phyloP scores from a whole-genome alignment of 1,284 basidiomycete species.

The Coniferiporia sulphurascens region DNA sequence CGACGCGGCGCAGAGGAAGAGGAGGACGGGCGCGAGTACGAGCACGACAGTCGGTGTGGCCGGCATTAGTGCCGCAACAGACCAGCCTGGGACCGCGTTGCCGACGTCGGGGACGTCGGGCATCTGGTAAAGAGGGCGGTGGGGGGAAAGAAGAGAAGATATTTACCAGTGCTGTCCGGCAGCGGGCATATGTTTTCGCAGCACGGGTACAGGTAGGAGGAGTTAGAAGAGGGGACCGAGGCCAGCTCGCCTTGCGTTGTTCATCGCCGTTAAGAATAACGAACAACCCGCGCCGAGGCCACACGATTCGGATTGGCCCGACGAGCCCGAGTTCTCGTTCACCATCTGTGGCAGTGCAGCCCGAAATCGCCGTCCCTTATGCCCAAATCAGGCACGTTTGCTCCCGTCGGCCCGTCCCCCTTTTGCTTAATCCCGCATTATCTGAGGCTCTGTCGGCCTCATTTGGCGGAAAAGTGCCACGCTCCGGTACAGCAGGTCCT shows the following conservation, averaged over 20 bases:
- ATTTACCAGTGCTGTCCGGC: not conserved
- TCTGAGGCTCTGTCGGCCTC: too few species aligned
- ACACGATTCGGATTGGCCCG: not conserved
- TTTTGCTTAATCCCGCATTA: too few species aligned
- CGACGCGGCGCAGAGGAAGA: conserved; percentile 28
- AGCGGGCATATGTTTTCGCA: not conserved
- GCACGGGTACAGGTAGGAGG: not conserved
- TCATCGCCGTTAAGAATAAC: not conserved
- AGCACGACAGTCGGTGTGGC: not conserved
- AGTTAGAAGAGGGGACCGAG: not conserved
- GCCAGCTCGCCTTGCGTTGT: not conserved
- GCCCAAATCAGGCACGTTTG: too few species aligned
- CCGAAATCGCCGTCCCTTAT: not conserved
- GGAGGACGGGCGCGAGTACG: conserved; percentile 18
- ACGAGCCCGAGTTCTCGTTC: not conserved
- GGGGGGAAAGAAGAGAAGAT: not conserved
- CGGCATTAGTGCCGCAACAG: not conserved
- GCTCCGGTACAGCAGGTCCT: too few species aligned
- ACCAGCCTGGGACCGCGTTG: not conserved
- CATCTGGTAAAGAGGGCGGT: too few species aligned
- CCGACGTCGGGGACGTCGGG: not conserved
- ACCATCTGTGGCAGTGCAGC: not conserved
- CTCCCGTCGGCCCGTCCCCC: too few species aligned
- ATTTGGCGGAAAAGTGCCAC: too few species aligned
- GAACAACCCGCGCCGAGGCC: not conserved